These are phyloP conservation scores for Aspergillus heteromorphus DNA, from an alignment of 495 filamentous ascomycete species.

Conservation along the genomic window DNA sequence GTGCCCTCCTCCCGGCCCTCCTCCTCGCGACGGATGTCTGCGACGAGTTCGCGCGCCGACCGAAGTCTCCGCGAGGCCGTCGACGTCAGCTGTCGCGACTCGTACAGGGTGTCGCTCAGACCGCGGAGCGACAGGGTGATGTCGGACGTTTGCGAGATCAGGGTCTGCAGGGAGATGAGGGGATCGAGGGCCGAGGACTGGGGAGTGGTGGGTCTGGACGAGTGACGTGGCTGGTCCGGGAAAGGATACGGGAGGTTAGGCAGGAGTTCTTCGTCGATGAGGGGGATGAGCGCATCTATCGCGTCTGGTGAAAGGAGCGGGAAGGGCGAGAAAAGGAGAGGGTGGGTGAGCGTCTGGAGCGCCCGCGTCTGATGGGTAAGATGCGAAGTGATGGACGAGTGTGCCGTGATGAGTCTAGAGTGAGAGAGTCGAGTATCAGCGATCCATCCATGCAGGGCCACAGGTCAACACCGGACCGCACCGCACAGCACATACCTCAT, in stretches of 20 bases:
- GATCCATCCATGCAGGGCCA: not conserved
- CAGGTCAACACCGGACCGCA: not conserved
- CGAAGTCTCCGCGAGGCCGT: conserved; percentile 70
- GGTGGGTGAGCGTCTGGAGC: conserved; percentile 73
- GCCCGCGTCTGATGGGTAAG: conserved; percentile 78
- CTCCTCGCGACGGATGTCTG: conserved; percentile 75
- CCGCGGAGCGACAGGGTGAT: conserved; percentile 74
- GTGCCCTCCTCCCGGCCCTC: conserved; percentile 76
- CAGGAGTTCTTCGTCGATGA: conserved; percentile 53
- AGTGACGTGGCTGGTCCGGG: conserved; percentile 47
- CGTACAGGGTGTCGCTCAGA: conserved; percentile 88
- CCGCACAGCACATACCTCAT: conserved; percentile 53
- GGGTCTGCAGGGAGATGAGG: conserved; percentile 50
- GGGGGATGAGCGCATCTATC: conserved; percentile 60
- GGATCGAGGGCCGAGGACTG: conserved; percentile 30
- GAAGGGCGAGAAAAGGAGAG: conserved; percentile 50
- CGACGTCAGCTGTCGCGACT: conserved; percentile 81
- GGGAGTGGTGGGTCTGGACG: conserved; percentile 36
- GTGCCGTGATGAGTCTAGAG: conserved; percentile 77
- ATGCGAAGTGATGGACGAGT: conserved; percentile 78
- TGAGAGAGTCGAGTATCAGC: conserved; percentile 12
- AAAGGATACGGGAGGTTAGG: conserved; percentile 45
- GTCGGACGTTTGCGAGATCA: conserved; percentile 60
- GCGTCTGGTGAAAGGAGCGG: conserved; percentile 57
- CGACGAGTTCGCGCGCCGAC: conserved; percentile 71